Evolutionary conservation across 176 grass and related monocot species (phyloP).

Genomic region (Cocos nucifera): DNA sequence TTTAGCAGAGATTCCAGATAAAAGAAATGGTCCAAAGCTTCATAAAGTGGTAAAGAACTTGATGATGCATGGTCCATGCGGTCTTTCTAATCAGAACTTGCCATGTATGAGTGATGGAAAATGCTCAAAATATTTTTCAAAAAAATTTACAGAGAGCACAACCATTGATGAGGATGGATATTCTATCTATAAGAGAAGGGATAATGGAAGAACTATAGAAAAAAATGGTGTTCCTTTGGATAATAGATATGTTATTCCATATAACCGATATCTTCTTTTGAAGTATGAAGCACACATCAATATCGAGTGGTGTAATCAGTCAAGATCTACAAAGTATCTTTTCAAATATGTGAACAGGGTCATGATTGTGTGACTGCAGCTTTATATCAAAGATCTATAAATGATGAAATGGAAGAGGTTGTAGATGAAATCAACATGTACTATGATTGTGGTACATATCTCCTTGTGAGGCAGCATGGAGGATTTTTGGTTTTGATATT

Average conservation of each 20-base stretch:
- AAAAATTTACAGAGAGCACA: too few relatives aligned
- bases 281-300: background rate
- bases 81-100: too few relatives aligned
- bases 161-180: too few relatives aligned
- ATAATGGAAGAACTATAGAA: conserved; percentile 1
- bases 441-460: background rate
- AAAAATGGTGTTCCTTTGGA: conserved; percentile 15
- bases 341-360: background rate
- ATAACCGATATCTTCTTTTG: background rate
- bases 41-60: too few relatives aligned
- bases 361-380: background rate
- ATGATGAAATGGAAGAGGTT: background rate
- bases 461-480: conserved; percentile 18
- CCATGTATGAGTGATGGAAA: too few relatives aligned
- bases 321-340: too few relatives aligned
- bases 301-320: too few relatives aligned
- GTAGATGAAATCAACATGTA: conserved; percentile 29
- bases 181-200: conserved; percentile 16
- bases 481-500: conserved; percentile 24
- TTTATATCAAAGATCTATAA: background rate
- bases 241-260: conserved; percentile 1
- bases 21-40: too few relatives aligned
- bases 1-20: too few relatives aligned
- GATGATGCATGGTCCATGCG: too few relatives aligned
- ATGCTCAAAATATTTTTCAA: too few relatives aligned